A percentile compares a stretch with the other conserved stretches of the same genome.
Evolutionary conservation across 1,284 basidiomycete species (phyloP).

Genomic region (Boletellus sp.): DNA sequence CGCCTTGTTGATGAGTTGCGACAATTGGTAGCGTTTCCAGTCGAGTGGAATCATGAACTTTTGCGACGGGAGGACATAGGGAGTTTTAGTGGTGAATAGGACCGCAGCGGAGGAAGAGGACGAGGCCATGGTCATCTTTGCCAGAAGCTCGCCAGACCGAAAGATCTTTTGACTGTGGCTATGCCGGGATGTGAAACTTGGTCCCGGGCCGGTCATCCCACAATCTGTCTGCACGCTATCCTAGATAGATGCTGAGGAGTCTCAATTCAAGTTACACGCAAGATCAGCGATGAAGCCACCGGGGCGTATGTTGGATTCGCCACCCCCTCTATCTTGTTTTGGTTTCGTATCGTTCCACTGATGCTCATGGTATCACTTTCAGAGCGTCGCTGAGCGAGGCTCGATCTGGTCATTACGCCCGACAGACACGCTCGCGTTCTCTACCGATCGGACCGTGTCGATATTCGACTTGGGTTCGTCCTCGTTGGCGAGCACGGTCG

Average conservation of each 20-base stretch:
- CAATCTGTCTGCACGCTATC: too few species aligned
- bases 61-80: constrained; percentile 81
- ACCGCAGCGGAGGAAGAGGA: constrained; percentile 44
- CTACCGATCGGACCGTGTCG: constrained; percentile 66
- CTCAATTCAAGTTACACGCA: too few species aligned
- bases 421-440: constrained; percentile 51
- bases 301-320: too few species aligned
- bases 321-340: neutral
- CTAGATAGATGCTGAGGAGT: too few species aligned
- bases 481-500: constrained; percentile 44
- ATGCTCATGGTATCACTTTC: neutral
- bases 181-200: too few species aligned
- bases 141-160: too few species aligned
- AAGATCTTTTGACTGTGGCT: too few species aligned
- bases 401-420: constrained; percentile 49
- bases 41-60: constrained; percentile 91
- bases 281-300: neutral
- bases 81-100: constrained; percentile 76
- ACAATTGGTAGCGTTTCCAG: constrained; percentile 96
- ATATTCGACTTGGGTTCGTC: constrained; percentile 61
- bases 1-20: constrained; percentile 95
- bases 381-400: constrained; percentile 64
- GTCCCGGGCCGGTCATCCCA: too few species aligned
- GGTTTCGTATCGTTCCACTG: too few species aligned
- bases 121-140: neutral